These are phyloP conservation scores for Kodamaea derodonti DNA, from an alignment of 1,139 yeast genomes.

Conservation along the genomic window DNA sequence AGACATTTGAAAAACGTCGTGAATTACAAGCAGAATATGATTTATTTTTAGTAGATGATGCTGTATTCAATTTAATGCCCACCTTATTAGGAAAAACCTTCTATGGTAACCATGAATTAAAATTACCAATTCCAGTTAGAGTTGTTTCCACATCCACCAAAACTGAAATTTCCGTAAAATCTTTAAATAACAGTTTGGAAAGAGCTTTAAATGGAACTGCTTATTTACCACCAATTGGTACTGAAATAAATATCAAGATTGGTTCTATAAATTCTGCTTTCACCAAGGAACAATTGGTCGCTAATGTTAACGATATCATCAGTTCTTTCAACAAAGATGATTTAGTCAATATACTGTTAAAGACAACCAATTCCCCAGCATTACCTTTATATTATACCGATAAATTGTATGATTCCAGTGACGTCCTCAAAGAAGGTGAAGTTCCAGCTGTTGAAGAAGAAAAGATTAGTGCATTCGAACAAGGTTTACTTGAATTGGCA, in stretches of 20 bases:
- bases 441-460: constrained; percentile 25
- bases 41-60: constrained; percentile 79
- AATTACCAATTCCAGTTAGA: constrained; percentile 71
- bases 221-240: constrained; percentile 73
- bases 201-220: constrained; percentile 57
- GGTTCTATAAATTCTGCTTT: constrained; percentile 51
- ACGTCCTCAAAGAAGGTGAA: constrained; percentile 20
- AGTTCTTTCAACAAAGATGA: constrained; percentile 41
- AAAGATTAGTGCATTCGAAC: constrained; percentile 60
- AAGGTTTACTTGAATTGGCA: constrained; percentile 74
- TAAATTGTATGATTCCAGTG: constrained; percentile 42
- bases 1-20: constrained; percentile 68
- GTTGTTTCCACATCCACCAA: constrained; percentile 35
- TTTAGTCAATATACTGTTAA: constrained; percentile 62
- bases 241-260: constrained; percentile 59
- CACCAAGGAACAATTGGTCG: constrained; percentile 31
- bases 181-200: constrained; percentile 57
- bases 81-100: constrained; percentile 77
- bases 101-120: constrained; percentile 49
- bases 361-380: constrained; percentile 72
- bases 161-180: constrained; percentile 48
- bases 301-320: constrained; percentile 58
- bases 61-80: constrained; percentile 76
- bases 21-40: constrained; percentile 59
- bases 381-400: constrained; percentile 77